Evolutionary conservation across 2,329 filamentous ascomycete species (phyloP), one percentile per base, ranked within the genome.

Genomic region (Mycosphaerella sp.): DNA sequence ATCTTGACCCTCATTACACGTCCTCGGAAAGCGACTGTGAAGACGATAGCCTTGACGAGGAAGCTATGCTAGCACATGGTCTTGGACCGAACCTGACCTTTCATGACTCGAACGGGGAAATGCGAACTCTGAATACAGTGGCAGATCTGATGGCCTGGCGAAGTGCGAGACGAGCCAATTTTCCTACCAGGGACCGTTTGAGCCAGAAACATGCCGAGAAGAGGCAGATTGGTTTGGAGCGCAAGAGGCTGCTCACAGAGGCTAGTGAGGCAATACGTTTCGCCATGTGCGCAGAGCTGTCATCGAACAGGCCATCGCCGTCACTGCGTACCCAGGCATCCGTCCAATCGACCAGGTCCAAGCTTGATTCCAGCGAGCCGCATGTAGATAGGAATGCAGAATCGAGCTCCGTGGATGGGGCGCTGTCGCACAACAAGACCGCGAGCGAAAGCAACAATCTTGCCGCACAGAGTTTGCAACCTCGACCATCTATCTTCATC

Each of bases 91-190:
- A 65, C 17, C 58, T 70, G 21, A 62, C 58, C 34, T 78, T 85
- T 58, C 38, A 46, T 21, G 78, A 80, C 53, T 80, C 82, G 62
- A 75, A 77, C 60, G 79, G 80, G n/a, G 69, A 76, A 62, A 75
- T 79, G 43, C 67, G 79, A 3, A 77, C 73, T 0, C 67, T 85
- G 23, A 74, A 76, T 51, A 77, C 76, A 6, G 68, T 78, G 12
- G 80, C 81, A 55, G 90, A 96, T 66, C 78, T 96, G 52, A 80
- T 82, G 23, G 81, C 82, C 6, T 97, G 89, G 83, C 82, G 95
- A 59, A 83, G 83, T 47, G 89, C 95, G 69, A 83, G 92, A 55
- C 86, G 80, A 67, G 85, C 82, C 60, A 84, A 85, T 48, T 97
- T 82, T 68, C 92, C 92, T 1, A 96, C 91, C 2, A 81, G 82